Conservation (phyloP, 768 basidiomycete species). For the Crucibulum laeve region DNA sequence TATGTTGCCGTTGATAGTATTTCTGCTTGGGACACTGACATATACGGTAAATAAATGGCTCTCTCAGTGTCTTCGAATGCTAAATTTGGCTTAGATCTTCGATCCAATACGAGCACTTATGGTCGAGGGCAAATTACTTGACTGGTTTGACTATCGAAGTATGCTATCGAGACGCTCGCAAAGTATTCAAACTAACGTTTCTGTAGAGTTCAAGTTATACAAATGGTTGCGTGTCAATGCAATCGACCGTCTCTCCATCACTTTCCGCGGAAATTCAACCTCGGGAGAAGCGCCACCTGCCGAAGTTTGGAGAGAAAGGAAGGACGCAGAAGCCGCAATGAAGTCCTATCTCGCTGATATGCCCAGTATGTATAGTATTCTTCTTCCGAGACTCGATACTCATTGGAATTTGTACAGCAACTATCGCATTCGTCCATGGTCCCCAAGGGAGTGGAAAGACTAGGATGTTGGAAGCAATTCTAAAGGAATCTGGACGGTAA, state of each 20-base stretch:
- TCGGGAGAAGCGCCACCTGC: constrained; percentile 17
- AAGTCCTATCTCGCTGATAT: constrained; percentile 71
- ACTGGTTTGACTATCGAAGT: constrained; percentile 84
- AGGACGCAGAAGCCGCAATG: constrained; percentile 67
- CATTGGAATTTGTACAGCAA: constrained; percentile 41
- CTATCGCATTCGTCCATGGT: constrained; percentile 74
- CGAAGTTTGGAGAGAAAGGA: constrained; percentile 81
- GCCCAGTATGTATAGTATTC: constrained; percentile 47
- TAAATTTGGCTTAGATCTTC: constrained; percentile 59
- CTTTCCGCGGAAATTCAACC: constrained; percentile 21
- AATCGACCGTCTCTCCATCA: constrained; percentile 37
- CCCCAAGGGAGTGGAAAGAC: constrained; percentile 83
- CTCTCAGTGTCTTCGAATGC: not conserved
- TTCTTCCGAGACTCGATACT: not conserved
- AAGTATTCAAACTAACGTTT: not conserved
- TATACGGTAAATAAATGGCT: constrained; percentile 62
- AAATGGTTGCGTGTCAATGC: constrained; percentile 71
- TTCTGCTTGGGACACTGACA: constrained; percentile 84
- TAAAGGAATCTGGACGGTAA: constrained; percentile 52
- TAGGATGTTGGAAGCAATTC: constrained; percentile 47
- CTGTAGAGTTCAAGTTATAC: constrained; percentile 64
- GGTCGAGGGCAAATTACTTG: constrained; percentile 75
- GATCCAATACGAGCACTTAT: constrained; percentile 86
- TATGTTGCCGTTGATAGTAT: constrained; percentile 73
- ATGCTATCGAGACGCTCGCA: constrained; percentile 9